Evolutionary conservation across 306 rosid genomes (phyloP).

Genomic region (Parietaria judaica): DNA sequence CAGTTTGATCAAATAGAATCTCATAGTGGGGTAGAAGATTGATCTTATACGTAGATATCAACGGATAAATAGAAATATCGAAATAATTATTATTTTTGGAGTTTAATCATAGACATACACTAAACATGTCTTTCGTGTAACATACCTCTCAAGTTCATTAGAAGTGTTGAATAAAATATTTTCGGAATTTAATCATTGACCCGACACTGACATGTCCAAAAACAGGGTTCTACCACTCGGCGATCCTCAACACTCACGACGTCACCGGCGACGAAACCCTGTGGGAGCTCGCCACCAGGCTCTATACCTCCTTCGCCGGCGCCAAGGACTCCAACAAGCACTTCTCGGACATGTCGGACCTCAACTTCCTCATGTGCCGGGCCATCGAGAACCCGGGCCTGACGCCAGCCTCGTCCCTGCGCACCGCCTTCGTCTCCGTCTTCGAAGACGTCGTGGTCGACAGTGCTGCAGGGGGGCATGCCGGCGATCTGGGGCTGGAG

Average conservation of each 20-base stretch:
- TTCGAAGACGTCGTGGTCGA: conserved; percentile 67
- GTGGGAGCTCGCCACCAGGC: conserved; percentile 76
- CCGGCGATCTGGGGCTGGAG: conserved; percentile 47
- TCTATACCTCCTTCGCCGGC: conserved; percentile 43
- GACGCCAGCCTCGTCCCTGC: conserved; percentile 63
- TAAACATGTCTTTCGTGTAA: no score
- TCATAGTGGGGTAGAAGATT: no score
- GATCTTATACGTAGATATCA: no score
- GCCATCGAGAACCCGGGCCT: conserved; percentile 80
- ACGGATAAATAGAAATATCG: no score
- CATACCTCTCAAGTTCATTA: no score
- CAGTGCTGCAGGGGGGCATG: conserved; percentile 22
- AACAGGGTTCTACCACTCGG: conserved; percentile 91
- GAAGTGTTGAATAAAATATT: no score
- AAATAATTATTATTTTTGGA: no score
- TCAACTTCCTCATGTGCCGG: conserved; percentile 85
- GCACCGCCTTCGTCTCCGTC: conserved; percentile 73
- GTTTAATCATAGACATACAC: no score
- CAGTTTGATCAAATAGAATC: no score
- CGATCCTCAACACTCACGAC: conserved; percentile 74
- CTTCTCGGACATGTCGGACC: conserved; percentile 86
- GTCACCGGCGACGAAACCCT: conserved; percentile 40
- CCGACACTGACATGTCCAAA: no score
- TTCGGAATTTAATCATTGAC: no score
- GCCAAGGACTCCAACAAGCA: conserved; percentile 72